Percentiles rank a stretch among this genome's conserved stretches.
phyloP scores from a whole-genome alignment of 345 rosid species.

The Gossypium arboreum region DNA sequence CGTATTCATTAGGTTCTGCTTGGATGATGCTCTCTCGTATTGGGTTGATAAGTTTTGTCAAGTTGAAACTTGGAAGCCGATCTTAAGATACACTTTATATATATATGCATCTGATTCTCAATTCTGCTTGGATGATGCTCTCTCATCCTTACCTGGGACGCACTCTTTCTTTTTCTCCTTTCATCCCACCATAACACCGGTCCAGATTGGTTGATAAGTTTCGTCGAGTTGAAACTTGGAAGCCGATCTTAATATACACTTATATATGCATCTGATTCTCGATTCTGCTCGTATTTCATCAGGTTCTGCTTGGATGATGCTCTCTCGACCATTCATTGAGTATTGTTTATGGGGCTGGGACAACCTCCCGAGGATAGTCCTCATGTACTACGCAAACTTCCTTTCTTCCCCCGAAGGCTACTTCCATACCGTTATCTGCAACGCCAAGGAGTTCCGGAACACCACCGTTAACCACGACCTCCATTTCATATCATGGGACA shows the following conservation, averaged over 20 bases:
- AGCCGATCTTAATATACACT: neutral
- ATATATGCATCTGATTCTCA: no score
- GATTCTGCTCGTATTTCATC: slow-evolving; percentile 14
- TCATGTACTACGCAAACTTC: slow-evolving; percentile 88
- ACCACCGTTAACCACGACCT: slow-evolving; percentile 84
- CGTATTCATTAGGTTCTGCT: slow-evolving; percentile 59
- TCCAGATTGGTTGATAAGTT: neutral
- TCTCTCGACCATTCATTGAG: slow-evolving; percentile 77
- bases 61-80: no score
- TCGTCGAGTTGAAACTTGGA: neutral
- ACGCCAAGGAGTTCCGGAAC: slow-evolving; percentile 60
- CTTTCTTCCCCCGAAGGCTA: slow-evolving; percentile 93
- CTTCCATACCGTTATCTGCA: slow-evolving; percentile 89
- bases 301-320: slow-evolving; percentile 98
- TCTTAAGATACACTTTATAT: no score
- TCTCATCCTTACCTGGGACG: no score
- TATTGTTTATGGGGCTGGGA: slow-evolving; percentile 88
- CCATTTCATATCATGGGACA: slow-evolving; percentile 94
- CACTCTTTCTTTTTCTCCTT: no score
- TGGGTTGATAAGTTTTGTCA: no score
- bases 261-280: neutral
- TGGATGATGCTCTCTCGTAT: slow-evolving; percentile 43
- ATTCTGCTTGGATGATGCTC: no score
- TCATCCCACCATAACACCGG: neutral
- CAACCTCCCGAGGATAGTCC: slow-evolving; percentile 72